phyloP scores from a whole-genome alignment of 2,329 filamentous ascomycete genomes.

The Diaporthe batatas region DNA sequence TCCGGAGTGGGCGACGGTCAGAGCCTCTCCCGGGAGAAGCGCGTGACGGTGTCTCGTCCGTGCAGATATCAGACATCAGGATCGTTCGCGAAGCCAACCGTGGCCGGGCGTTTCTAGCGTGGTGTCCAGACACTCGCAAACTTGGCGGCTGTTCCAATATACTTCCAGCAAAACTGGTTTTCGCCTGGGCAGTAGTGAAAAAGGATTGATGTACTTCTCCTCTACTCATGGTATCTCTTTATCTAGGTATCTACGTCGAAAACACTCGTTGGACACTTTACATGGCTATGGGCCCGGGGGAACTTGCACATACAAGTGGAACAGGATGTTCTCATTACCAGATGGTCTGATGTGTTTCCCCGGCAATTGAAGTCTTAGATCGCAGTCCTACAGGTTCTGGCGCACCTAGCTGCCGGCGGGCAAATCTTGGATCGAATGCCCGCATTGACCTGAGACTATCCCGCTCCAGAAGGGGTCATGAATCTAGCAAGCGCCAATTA shows the following conservation, averaged over 20 bases:
- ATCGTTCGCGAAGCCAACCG: conserved; percentile 1
- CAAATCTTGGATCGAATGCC: background rate
- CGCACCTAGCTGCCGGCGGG: conserved; percentile 9
- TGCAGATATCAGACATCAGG: conserved; percentile 10
- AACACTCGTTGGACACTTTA: too few species aligned
- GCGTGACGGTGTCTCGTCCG: background rate
- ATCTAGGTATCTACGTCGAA: too few species aligned
- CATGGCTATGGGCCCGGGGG: too few species aligned
- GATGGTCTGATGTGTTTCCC: too few species aligned
- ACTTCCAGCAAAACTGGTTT: too few species aligned
- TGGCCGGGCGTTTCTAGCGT: background rate
- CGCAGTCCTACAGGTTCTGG: background rate
- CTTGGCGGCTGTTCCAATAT: background rate
- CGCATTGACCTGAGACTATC: conserved; percentile 23
- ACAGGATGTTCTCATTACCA: too few species aligned
- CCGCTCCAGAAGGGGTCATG: background rate
- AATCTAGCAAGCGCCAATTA: background rate
- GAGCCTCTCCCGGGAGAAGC: conserved; percentile 1
- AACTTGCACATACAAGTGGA: too few species aligned
- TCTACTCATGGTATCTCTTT: too few species aligned
- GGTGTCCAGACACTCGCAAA: background rate
- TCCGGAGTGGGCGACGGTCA: background rate
- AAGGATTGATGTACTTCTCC: too few species aligned
- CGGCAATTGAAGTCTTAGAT: too few species aligned
- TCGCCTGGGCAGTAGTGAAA: too few species aligned